Evolutionary conservation across 768 basidiomycete genomes (phyloP).

Genomic region (Tephrocybe sp.): DNA sequence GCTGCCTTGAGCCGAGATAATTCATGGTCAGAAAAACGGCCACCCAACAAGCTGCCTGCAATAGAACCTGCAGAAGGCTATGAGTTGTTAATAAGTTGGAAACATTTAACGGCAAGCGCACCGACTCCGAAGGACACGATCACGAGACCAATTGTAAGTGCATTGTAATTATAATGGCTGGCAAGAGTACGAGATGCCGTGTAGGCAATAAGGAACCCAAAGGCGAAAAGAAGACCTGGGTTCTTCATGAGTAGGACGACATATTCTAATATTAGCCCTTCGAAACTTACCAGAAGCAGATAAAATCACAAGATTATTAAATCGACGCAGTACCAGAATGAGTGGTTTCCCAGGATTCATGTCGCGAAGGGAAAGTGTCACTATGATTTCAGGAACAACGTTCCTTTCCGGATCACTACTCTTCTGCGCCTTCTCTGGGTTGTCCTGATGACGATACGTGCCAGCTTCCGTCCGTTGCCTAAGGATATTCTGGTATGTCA

Average conservation of each 20-base stretch:
- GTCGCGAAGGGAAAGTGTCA: slow-evolving; percentile 63
- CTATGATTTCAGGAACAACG: slow-evolving; percentile 19
- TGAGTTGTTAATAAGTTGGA: neutral
- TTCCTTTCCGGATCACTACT: slow-evolving; percentile 23
- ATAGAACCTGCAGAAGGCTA: slow-evolving; percentile 30
- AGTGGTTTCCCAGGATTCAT: slow-evolving; percentile 77
- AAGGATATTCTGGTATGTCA: slow-evolving; percentile 72
- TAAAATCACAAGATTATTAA: slow-evolving; percentile 69
- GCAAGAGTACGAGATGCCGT: slow-evolving; percentile 72
- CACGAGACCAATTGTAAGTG: slow-evolving; percentile 74
- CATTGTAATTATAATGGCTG: slow-evolving; percentile 59
- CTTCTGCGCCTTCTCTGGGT: neutral
- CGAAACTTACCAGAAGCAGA: slow-evolving; percentile 69
- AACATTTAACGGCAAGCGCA: slow-evolving; percentile 32
- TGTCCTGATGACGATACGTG: neutral
- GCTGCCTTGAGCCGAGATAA: slow-evolving; percentile 35
- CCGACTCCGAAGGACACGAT: slow-evolving; percentile 75
- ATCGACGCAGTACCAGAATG: slow-evolving; percentile 51
- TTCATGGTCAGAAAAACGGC: slow-evolving; percentile 43
- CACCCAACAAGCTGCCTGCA: slow-evolving; percentile 43
- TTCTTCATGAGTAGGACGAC: neutral
- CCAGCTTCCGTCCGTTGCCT: slow-evolving; percentile 35
- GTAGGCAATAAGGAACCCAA: slow-evolving; percentile 70
- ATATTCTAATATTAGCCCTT: no score
- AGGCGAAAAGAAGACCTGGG: slow-evolving; percentile 69